Percentiles rank a stretch among this genome's conserved stretches.
Evolutionary conservation across 2,329 filamentous ascomycete species (phyloP).

Genomic region (Diaporthe vaccinii): DNA sequence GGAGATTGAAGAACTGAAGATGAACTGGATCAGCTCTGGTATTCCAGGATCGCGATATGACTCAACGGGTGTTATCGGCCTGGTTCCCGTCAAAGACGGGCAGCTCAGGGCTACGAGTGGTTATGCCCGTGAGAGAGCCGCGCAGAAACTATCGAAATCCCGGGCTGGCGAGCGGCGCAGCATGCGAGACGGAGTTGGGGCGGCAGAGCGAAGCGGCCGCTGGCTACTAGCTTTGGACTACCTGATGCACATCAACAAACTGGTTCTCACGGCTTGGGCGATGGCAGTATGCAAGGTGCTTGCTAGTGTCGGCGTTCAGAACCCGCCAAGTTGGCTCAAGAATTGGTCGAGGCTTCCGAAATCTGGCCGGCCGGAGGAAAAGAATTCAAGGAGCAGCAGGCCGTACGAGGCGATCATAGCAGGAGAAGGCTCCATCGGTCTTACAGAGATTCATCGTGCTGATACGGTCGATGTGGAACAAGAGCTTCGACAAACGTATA

Average conservation of each 20-base stretch:
- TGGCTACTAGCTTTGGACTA: conserved; percentile 85
- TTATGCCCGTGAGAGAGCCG: conserved; percentile 79
- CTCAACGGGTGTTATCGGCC: conserved; percentile 65
- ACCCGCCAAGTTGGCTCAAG: conserved; percentile 75
- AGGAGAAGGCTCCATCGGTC: conserved; percentile 62
- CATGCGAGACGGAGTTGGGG: conserved; percentile 77
- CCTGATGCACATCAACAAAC: conserved; percentile 78
- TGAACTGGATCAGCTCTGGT: conserved; percentile 64
- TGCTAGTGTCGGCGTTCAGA: conserved; percentile 70
- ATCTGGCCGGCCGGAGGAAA: conserved; percentile 42
- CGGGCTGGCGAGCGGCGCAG: conserved; percentile 58
- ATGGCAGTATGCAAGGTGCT: conserved; percentile 68
- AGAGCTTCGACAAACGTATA: conserved; percentile 74
- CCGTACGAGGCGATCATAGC: conserved; percentile 68
- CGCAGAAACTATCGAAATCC: conserved; percentile 67
- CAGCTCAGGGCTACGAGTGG: conserved; percentile 64
- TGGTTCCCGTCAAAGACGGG: conserved; percentile 66
- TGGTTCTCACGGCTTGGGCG: conserved; percentile 72
- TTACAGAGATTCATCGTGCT: conserved; percentile 64
- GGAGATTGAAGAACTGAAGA: conserved; percentile 76
- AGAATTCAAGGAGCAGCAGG: conserved; percentile 41
- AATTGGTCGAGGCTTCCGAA: conserved; percentile 60
- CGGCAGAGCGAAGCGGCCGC: conserved; percentile 81
- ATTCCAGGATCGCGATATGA: conserved; percentile 64
- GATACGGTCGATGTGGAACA: conserved; percentile 84